A percentile compares a stretch with the other conserved stretches of the same genome.
Evolutionary conservation across 371 early-diverging fungal species (phyloP).

Genomic region (Thermomucor indicae-seudaticae): DNA sequence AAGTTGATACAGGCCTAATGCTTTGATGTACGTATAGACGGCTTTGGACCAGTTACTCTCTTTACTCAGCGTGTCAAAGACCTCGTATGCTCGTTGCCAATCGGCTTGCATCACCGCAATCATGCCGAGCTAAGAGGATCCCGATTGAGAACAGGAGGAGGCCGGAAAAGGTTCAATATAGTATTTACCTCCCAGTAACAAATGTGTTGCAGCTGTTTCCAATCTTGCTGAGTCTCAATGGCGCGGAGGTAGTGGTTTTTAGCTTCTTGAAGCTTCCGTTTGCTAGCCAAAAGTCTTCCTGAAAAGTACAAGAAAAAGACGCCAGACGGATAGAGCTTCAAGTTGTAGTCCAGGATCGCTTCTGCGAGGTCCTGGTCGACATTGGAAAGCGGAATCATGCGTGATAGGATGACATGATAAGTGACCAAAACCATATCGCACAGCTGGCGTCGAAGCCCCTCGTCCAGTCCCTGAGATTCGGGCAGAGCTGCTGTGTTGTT

Average conservation of each 20-base stretch:
- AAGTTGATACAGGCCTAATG: slow-evolving; percentile 44
- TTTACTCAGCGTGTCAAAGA: slow-evolving; percentile 48
- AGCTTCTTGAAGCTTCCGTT: slow-evolving; percentile 46
- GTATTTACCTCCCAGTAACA: slow-evolving; percentile 65
- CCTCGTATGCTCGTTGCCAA: slow-evolving; percentile 50
- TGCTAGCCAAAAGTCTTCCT: slow-evolving; percentile 49
- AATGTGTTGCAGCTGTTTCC: slow-evolving; percentile 73
- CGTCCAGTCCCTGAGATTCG: slow-evolving; percentile 6
- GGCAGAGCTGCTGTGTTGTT: slow-evolving; percentile 28
- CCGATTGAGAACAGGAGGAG: neutral
- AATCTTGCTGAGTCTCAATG: slow-evolving; percentile 52
- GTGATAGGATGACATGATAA: slow-evolving; percentile 69
- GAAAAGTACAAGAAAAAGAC: slow-evolving; percentile 64
- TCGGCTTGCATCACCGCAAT: slow-evolving; percentile 43
- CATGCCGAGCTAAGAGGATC: slow-evolving; percentile 25
- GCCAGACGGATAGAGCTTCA: slow-evolving; percentile 49
- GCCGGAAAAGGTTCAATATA: neutral
- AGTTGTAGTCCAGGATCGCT: slow-evolving; percentile 29
- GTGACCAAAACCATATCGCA: slow-evolving; percentile 58
- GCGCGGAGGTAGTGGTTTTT: slow-evolving; percentile 42
- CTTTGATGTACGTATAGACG: slow-evolving; percentile 65
- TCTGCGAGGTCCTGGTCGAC: slow-evolving; percentile 44
- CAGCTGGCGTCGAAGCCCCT: slow-evolving; percentile 42
- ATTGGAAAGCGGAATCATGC: slow-evolving; percentile 51
- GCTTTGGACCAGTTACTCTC: slow-evolving; percentile 81